Evolutionary conservation across 148 eudicot genomes (phyloP).

Genomic region (Arctostaphylos glauca): DNA sequence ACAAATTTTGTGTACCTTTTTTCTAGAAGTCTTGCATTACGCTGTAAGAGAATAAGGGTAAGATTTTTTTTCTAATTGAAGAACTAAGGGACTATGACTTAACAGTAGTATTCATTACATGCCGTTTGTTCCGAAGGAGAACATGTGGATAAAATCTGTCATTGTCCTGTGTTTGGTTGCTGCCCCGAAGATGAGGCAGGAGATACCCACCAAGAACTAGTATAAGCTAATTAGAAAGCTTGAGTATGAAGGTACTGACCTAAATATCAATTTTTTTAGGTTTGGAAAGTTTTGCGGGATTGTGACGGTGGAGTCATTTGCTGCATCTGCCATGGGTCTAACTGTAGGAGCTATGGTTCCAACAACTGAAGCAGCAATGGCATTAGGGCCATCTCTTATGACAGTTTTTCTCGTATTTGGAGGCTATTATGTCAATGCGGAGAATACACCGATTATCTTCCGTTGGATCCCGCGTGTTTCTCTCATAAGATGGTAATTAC

Average conservation of each 20-base stretch:
- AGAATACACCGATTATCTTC: conserved; percentile 89
- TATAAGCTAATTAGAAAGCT: background rate
- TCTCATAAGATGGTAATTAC: conserved; percentile 83
- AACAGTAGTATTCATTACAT: background rate
- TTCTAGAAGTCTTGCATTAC: background rate
- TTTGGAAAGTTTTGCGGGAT: conserved; percentile 94
- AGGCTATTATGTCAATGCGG: conserved; percentile 94
- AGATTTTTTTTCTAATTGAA: background rate
- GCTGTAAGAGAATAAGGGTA: background rate
- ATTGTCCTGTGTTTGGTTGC: background rate
- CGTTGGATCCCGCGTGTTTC: conserved; percentile 97
- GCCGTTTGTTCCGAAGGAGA: background rate
- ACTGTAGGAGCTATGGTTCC: conserved; percentile 99
- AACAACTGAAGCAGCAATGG: conserved; percentile 93
- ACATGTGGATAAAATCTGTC: background rate
- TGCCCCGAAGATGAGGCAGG: background rate
- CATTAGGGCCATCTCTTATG: conserved; percentile 97
- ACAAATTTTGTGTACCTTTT: background rate
- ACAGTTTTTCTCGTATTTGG: conserved; percentile 97
- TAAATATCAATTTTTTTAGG: conserved; percentile 29
- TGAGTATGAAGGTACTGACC: conserved; percentile 2
- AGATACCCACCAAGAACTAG: background rate
- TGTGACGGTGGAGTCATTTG: conserved; percentile 81
- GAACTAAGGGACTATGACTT: background rate
- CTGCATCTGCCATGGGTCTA: conserved; percentile 98